A percentile compares a stretch with the other conserved stretches of the same genome.
Evolutionary conservation across 2,329 filamentous ascomycete genomes (phyloP).

Genomic region (Gaeumannomyces tritici): DNA sequence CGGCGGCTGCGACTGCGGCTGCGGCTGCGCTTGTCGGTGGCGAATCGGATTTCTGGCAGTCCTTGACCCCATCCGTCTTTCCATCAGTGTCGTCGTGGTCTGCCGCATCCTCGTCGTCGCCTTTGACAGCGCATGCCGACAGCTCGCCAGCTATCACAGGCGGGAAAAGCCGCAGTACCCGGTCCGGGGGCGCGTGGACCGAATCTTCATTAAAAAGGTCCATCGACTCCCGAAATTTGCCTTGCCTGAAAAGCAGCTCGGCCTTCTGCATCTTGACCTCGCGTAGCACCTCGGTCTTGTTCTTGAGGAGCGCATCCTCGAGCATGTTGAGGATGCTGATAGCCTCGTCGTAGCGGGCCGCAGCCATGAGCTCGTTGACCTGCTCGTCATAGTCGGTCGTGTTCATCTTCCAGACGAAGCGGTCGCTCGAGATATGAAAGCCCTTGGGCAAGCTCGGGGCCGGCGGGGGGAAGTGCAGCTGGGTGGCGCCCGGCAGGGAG

Average conservation of each 20-base stretch:
- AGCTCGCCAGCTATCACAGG: constrained; percentile 73
- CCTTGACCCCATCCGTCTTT: constrained; percentile 18
- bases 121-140: constrained; percentile 33
- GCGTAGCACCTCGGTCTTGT: constrained; percentile 72
- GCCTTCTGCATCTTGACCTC: constrained; percentile 91
- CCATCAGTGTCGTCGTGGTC: background rate
- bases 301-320: constrained; percentile 78
- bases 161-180: constrained; percentile 79
- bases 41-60: constrained; percentile 17
- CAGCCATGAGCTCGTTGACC: constrained; percentile 69
- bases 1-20: constrained; percentile 15
- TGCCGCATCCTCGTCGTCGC: background rate
- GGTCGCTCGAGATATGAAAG: constrained; percentile 85
- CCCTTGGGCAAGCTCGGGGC: constrained; percentile 93
- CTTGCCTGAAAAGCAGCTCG: constrained; percentile 69
- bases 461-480: constrained; percentile 85
- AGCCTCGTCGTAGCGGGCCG: constrained; percentile 75
- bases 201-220: constrained; percentile 80
- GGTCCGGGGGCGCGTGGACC: constrained; percentile 79
- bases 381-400: constrained; percentile 87
- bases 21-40: constrained; percentile 17
- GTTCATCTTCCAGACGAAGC: constrained; percentile 92
- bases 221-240: constrained; percentile 76
- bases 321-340: constrained; percentile 83
- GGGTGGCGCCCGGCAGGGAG: constrained; percentile 67